These are phyloP conservation scores for Rhododendron vialii DNA, from an alignment of 148 eudicot genomes.

Conservation along the genomic window DNA sequence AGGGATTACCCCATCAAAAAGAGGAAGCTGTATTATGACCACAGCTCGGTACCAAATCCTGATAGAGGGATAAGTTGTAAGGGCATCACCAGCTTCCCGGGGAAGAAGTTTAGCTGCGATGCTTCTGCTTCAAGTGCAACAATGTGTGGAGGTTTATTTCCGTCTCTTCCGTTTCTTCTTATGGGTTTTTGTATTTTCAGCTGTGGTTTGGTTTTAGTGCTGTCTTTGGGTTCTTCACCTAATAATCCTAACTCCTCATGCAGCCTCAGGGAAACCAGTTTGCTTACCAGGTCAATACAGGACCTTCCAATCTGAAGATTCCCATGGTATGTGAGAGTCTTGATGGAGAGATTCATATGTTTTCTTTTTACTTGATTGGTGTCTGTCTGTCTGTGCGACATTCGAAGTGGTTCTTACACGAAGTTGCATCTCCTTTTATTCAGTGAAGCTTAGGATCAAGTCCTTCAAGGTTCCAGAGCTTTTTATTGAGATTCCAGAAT, in stretches of 20 bases:
- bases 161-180: neutral
- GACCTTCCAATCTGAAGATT: constrained; percentile 52
- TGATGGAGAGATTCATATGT: constrained; percentile 25
- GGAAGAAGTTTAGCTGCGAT: constrained; percentile 29
- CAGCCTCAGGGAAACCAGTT: constrained; percentile 46
- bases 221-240: constrained; percentile 7
- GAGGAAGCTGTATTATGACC: constrained; percentile 53
- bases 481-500: constrained; percentile 83
- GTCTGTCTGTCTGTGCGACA: constrained; percentile 19
- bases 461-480: constrained; percentile 91
- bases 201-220: neutral
- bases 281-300: constrained; percentile 42
- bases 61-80: constrained; percentile 35
- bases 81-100: constrained; percentile 35
- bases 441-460: constrained; percentile 95
- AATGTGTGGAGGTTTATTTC: constrained; percentile 43
- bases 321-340: constrained; percentile 55
- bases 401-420: constrained; percentile 28
- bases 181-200: neutral
- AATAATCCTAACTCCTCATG: constrained; percentile 21
- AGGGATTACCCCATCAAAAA: constrained; percentile 88
- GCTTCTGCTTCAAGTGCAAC: constrained; percentile 28
- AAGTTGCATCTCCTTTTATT: constrained; percentile 31
- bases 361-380: constrained; percentile 21
- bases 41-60: constrained; percentile 40